Conservation (phyloP, 352 stramenopile species). For the Phytophthora macrochlamydospora region DNA sequence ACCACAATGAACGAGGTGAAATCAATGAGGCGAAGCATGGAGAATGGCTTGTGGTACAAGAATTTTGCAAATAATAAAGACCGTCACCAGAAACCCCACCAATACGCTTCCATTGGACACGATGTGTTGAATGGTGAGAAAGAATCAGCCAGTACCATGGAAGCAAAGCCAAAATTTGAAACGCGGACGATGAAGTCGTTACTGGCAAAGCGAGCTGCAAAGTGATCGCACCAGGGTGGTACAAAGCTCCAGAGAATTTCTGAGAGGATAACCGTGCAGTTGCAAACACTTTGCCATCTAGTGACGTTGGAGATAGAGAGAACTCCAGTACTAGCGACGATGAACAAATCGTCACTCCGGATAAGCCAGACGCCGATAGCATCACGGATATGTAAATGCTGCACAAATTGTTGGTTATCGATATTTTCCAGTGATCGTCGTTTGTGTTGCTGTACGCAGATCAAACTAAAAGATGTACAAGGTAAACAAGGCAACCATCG, state of each 20-base stretch:
- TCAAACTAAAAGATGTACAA: too few relatives aligned
- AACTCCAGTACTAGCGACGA: too few relatives aligned
- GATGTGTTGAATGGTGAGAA: neutral
- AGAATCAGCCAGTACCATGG: neutral
- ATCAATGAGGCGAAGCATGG: constrained; percentile 36
- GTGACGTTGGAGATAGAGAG: too few relatives aligned
- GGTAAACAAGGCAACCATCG: too few relatives aligned
- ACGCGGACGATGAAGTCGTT: neutral
- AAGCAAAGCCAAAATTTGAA: neutral
- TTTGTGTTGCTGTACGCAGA: too few relatives aligned
- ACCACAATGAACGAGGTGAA: constrained; percentile 35
- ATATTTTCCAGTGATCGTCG: neutral
- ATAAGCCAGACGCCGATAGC: too few relatives aligned
- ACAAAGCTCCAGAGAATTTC: neutral
- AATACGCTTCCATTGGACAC: neutral
- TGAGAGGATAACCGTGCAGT: neutral
- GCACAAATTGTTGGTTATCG: neutral
- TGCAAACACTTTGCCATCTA: neutral
- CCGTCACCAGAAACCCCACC: neutral
- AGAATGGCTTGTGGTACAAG: constrained; percentile 45
- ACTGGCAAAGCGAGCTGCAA: neutral
- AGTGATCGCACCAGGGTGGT: neutral
- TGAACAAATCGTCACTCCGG: too few relatives aligned
- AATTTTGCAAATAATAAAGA: constrained; percentile 24
- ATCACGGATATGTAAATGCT: neutral